phyloP scores from a whole-genome alignment of 163 green algal species.

The Chloromonas sp. region DNA sequence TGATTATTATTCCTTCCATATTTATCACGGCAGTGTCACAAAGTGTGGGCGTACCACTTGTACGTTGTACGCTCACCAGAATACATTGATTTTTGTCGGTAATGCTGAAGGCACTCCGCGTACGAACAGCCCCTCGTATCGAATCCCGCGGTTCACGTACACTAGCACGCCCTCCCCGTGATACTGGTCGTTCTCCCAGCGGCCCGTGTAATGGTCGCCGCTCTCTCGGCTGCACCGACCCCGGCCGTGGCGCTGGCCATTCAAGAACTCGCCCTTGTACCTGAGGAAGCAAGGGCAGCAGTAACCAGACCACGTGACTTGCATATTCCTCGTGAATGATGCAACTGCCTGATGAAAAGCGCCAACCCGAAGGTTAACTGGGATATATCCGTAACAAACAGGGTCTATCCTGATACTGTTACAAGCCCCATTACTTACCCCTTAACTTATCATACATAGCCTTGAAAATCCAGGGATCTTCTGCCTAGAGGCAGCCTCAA shows the following conservation, averaged over 20 bases:
- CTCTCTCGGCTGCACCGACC: constrained; percentile 10
- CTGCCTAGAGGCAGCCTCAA: too few species aligned
- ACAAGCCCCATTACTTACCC: too few species aligned
- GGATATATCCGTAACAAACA: too few species aligned
- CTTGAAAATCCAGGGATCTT: too few species aligned
- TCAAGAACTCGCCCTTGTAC: constrained; percentile 22
- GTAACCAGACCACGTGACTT: background rate
- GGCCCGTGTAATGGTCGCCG: constrained; percentile 20
- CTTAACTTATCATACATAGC: too few species aligned
- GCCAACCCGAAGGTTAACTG: background rate
- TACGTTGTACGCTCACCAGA: constrained; percentile 2
- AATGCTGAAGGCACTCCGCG: constrained; percentile 2
- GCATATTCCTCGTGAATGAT: background rate
- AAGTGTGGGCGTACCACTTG: too few species aligned
- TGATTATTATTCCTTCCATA: too few species aligned
- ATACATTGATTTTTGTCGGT: constrained; percentile 15
- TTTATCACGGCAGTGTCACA: too few species aligned
- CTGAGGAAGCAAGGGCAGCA: background rate
- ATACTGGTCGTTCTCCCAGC: background rate
- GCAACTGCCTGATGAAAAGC: too few species aligned
- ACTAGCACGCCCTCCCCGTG: constrained; percentile 17
- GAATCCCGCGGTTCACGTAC: constrained; percentile 14
- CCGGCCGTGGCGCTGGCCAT: constrained; percentile 12
- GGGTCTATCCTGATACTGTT: too few species aligned
- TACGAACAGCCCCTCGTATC: constrained; percentile 16